These are phyloP conservation scores for Striga hermonthica DNA, from an alignment of 305 asterid genomes.

Conservation along the genomic window DNA sequence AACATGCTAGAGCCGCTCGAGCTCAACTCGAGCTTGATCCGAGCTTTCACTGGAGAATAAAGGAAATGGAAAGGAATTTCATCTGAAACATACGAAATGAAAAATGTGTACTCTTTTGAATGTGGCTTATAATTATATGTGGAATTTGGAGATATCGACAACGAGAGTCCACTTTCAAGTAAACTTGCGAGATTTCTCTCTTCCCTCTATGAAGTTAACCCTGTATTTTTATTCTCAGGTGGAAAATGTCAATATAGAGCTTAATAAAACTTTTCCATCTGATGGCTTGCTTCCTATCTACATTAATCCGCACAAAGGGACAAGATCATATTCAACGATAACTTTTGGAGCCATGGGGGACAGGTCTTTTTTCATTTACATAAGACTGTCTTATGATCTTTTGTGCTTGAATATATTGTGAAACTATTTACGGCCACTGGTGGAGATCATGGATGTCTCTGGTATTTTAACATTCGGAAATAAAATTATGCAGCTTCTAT, in stretches of 20 bases:
- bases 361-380: conserved; percentile 53
- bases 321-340: conserved; percentile 68
- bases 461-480: conserved; percentile 27
- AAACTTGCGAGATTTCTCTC: conserved; percentile 31
- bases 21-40: no score
- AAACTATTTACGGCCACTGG: neutral
- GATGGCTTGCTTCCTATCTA: conserved; percentile 98
- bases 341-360: conserved; percentile 99
- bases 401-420: neutral
- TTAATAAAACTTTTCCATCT: conserved; percentile 77
- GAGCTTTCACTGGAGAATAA: no score
- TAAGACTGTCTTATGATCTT: conserved; percentile 9
- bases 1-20: no score
- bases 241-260: conserved; percentile 80
- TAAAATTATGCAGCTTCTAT: conserved; percentile 66
- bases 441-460: neutral
- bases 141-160: conserved; percentile 12
- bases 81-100: conserved; percentile 21
- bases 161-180: conserved; percentile 11
- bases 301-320: conserved; percentile 61
- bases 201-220: conserved; percentile 24
- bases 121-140: conserved; percentile 22
- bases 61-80: conserved; percentile 6
- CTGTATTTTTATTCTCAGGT: conserved; percentile 51
- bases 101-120: conserved; percentile 5